Percentiles rank a stretch among this genome's conserved stretches.
phyloP scores from a whole-genome alignment of 305 asterid species.

The Rubia tinctorum region DNA sequence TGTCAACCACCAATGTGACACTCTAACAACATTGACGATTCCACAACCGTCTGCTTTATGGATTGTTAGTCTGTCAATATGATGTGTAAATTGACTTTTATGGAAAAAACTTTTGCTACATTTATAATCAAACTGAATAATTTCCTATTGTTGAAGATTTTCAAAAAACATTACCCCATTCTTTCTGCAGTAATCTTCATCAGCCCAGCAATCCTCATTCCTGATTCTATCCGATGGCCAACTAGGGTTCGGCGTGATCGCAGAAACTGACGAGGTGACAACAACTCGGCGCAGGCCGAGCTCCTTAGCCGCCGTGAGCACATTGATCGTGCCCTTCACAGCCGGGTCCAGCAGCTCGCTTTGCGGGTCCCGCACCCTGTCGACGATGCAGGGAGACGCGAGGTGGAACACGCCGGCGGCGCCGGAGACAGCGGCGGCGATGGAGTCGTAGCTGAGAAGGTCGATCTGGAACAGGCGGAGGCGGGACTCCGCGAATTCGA shows the following conservation, averaged over 20 bases:
- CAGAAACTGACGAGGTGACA: slow-evolving; percentile 73
- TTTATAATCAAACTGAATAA: neutral
- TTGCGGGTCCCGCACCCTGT: slow-evolving; percentile 70
- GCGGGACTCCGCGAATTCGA: slow-evolving; percentile 68
- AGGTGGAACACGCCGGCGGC: slow-evolving; percentile 75
- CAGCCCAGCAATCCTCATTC: slow-evolving; percentile 89
- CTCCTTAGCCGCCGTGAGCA: slow-evolving; percentile 83
- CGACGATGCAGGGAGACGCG: slow-evolving; percentile 76
- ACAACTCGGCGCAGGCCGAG: slow-evolving; percentile 83
- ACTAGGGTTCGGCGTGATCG: slow-evolving; percentile 59
- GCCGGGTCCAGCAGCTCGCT: slow-evolving; percentile 78
- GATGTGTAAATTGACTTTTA: no score
- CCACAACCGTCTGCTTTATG: no score
- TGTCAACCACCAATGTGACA: no score
- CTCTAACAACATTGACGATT: no score
- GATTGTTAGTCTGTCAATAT: no score
- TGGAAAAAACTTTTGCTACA: no score
- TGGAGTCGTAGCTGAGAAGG: slow-evolving; percentile 65
- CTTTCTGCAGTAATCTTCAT: slow-evolving; percentile 69
- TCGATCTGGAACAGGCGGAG: slow-evolving; percentile 77
- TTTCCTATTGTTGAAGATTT: neutral
- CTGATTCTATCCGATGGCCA: slow-evolving; percentile 69
- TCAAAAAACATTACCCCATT: slow-evolving; percentile 50
- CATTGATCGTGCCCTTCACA: slow-evolving; percentile 74
- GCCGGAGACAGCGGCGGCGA: slow-evolving; percentile 56